These are phyloP conservation scores for Quercus lobata DNA, from an alignment of 331 rosid species.

Conservation along the genomic window DNA sequence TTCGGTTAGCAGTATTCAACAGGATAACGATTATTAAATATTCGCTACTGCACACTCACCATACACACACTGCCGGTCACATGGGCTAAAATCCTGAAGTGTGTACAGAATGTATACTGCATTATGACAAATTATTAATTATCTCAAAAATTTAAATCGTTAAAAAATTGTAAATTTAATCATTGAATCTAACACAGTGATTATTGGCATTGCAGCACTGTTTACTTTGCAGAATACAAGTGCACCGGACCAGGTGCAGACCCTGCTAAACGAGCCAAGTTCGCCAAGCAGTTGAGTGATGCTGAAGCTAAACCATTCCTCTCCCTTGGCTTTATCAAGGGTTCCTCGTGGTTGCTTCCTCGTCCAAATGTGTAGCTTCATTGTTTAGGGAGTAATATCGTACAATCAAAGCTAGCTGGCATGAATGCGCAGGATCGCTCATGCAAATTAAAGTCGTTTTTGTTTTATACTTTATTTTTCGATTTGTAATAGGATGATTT, in stretches of 20 bases:
- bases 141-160: no score
- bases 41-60: no score
- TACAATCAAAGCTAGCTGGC: no score
- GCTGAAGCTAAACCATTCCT: conserved; percentile 35
- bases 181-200: background rate
- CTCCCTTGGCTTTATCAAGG: conserved; percentile 32
- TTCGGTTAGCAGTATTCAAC: background rate
- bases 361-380: conserved; percentile 25
- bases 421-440: no score
- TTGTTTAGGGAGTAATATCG: background rate
- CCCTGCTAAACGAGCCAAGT: background rate
- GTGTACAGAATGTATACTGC: accelerated
- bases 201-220: conserved; percentile 27
- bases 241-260: conserved; percentile 29
- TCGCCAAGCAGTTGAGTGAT: conserved; percentile 23
- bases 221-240: conserved; percentile 50
- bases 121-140: no score
- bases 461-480: no score
- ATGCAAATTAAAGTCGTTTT: no score
- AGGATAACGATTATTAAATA: no score
- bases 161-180: no score
- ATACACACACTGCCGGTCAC: no score
- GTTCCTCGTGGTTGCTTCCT: conserved; percentile 68
- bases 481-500: no score
- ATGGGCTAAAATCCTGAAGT: no score